A percentile compares a stretch with the other conserved stretches of the same genome.
Conservation (phyloP, 441 rosid genomes). For the Jatropha multifida region DNA sequence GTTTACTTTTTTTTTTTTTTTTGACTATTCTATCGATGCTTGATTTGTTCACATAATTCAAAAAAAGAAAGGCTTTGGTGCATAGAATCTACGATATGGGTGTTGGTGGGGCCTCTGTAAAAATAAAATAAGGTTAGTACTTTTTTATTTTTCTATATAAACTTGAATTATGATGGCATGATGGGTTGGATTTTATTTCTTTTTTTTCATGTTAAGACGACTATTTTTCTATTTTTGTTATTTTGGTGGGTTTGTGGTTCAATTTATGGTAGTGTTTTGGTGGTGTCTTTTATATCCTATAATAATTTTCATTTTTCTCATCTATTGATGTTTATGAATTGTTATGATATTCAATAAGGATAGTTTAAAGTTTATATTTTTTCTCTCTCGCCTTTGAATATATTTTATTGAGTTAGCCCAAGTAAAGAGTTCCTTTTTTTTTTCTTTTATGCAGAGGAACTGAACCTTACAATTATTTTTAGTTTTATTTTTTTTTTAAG, state of each 20-base stretch:
- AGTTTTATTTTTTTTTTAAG: too few species aligned
- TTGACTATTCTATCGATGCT: constrained; percentile 28
- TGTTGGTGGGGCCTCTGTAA: constrained; percentile 28
- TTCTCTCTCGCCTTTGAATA: too few species aligned
- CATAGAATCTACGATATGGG: constrained; percentile 32
- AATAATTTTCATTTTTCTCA: neutral
- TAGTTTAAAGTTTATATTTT: too few species aligned
- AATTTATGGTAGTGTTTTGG: constrained; percentile 11
- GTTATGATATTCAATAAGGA: too few species aligned
- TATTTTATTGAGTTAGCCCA: too few species aligned
- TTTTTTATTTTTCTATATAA: constrained; percentile 9
- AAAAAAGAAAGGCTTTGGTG: constrained; percentile 21
- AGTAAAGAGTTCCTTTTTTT: too few species aligned
- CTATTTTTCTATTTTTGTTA: neutral
- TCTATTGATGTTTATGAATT: too few species aligned
- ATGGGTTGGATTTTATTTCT: neutral
- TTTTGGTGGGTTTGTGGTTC: neutral
- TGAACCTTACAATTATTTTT: too few species aligned
- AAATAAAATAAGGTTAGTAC: constrained; percentile 39
- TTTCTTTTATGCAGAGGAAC: too few species aligned
- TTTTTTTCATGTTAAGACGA: neutral
- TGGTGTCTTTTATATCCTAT: neutral
- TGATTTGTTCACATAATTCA: constrained; percentile 25
- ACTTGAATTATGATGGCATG: constrained; percentile 5
- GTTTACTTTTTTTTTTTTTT: too few species aligned